These are phyloP conservation scores for Albophoma yamanashiensis DNA, from an alignment of 2,329 filamentous ascomycete genomes.

Conservation along the genomic window DNA sequence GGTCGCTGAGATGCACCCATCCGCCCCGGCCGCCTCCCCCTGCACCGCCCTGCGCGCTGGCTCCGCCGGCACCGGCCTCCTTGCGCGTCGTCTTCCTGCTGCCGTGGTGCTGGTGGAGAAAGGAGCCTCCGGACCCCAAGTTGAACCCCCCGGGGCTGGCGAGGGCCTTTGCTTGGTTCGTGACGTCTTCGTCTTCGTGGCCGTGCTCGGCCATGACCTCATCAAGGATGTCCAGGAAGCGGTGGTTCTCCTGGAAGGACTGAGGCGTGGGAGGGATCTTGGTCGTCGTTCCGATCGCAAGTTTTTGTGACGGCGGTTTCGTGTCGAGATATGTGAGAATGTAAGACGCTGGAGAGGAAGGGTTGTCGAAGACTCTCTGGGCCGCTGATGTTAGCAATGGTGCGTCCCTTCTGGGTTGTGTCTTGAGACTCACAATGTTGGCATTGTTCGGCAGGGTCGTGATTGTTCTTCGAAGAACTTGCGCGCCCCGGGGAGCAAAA, in stretches of 20 bases:
- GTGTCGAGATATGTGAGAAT: constrained; percentile 50
- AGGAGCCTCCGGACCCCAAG: constrained; percentile 40
- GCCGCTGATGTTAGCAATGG: constrained; percentile 5
- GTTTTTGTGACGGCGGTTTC: constrained; percentile 37
- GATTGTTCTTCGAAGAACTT: constrained; percentile 20
- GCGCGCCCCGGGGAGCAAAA: constrained; percentile 9
- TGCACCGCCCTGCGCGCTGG: constrained; percentile 49
- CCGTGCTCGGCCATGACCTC: constrained; percentile 45
- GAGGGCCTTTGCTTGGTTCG: constrained; percentile 47
- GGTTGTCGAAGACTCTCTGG: constrained; percentile 48
- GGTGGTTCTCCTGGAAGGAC: constrained; percentile 47
- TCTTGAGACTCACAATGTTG: constrained; percentile 36
- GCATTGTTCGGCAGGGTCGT: constrained; percentile 40
- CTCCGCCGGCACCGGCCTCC: constrained; percentile 31
- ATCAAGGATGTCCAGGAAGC: constrained; percentile 49
- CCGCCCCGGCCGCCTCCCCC: constrained; percentile 50
- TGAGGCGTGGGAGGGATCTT: constrained; percentile 49
- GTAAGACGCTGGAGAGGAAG: constrained; percentile 32
- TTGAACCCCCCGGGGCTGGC: constrained; percentile 45
- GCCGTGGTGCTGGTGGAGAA: constrained; percentile 32
- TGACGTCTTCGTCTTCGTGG: constrained; percentile 42
- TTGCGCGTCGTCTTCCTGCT: constrained; percentile 19
- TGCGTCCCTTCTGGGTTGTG: not conserved
- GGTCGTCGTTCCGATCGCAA: constrained; percentile 51
- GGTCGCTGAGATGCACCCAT: constrained; percentile 55